Evolutionary conservation across 371 early-diverging fungal species (phyloP).

Genomic region (Actinomucor elegans): DNA sequence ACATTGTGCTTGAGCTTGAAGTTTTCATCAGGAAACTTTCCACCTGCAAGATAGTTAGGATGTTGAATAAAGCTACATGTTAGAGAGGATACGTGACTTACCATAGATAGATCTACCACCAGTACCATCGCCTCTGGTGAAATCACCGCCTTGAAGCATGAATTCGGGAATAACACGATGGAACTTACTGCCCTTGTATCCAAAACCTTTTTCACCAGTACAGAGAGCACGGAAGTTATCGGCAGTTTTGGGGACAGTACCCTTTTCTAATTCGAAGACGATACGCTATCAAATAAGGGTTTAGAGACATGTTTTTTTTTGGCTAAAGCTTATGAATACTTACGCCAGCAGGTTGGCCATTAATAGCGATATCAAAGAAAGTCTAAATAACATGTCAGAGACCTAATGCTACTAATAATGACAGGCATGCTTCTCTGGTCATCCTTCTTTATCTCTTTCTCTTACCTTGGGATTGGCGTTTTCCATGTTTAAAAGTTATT

Average conservation of each 20-base stretch:
- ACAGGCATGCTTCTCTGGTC: too few relatives aligned
- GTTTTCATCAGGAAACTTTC: constrained; percentile 97
- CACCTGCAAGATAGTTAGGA: not conserved
- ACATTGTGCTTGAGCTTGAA: constrained; percentile 91
- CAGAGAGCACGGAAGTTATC: constrained; percentile 95
- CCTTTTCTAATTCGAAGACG: constrained; percentile 69
- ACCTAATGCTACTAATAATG: too few relatives aligned
- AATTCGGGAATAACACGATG: constrained; percentile 94
- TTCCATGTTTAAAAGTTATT: too few relatives aligned
- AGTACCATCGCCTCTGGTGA: constrained; percentile 92
- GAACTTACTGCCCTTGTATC: constrained; percentile 86
- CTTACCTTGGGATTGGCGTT: too few relatives aligned
- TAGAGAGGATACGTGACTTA: constrained; percentile 2
- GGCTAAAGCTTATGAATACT: constrained; percentile 13
- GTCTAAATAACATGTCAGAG: constrained; percentile 26
- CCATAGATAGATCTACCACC: constrained; percentile 98
- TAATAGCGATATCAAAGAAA: constrained; percentile 58
- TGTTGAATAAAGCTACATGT: not conserved
- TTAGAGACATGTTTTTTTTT: constrained; percentile 13
- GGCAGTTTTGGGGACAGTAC: constrained; percentile 94
- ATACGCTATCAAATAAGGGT: too few relatives aligned
- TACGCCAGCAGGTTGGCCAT: constrained; percentile 53
- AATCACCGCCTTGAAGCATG: constrained; percentile 99
- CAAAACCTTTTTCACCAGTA: constrained; percentile 73
- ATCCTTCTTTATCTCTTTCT: too few relatives aligned